Conservation (phyloP, 331 rosid species). For the Cydonia oblonga region DNA sequence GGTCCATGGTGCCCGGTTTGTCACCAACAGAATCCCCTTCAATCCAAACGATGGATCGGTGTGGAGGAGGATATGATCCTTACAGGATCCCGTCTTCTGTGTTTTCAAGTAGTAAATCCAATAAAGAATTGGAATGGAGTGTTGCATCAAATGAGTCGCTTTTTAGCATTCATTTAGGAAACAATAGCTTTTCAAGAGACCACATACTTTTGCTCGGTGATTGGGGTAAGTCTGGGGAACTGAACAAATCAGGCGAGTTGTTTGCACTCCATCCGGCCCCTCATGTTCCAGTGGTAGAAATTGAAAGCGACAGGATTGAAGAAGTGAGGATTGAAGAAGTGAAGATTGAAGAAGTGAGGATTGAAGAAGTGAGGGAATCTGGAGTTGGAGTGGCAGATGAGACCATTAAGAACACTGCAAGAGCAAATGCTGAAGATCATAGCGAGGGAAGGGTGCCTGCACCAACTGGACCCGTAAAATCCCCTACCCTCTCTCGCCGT, state of each 20-base stretch:
- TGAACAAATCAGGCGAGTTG: slow-evolving; percentile 34
- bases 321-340: background rate
- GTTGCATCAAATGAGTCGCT: slow-evolving; percentile 70
- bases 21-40: slow-evolving; percentile 40
- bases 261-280: slow-evolving; percentile 12
- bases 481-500: slow-evolving; percentile 21
- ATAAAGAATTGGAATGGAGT: slow-evolving; percentile 63
- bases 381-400: slow-evolving; percentile 12
- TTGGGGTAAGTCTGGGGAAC: slow-evolving; percentile 18
- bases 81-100: slow-evolving; percentile 51
- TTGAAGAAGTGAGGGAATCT: background rate
- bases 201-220: slow-evolving; percentile 18
- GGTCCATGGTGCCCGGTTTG: slow-evolving; percentile 8
- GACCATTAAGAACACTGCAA: slow-evolving; percentile 11
- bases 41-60: slow-evolving; percentile 61
- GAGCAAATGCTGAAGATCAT: background rate
- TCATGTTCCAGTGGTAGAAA: slow-evolving; percentile 15
- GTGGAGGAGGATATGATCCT: slow-evolving; percentile 34
- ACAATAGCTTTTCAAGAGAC: slow-evolving; percentile 46
- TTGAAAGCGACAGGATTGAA: slow-evolving; percentile 4
- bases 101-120: slow-evolving; percentile 29
- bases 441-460: slow-evolving; percentile 1
- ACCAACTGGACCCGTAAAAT: slow-evolving; percentile 10
- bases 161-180: slow-evolving; percentile 70
- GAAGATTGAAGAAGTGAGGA: too few species aligned